These are phyloP conservation scores for Leptographium procerum DNA, from an alignment of 2,329 filamentous ascomycete genomes.

Conservation along the genomic window DNA sequence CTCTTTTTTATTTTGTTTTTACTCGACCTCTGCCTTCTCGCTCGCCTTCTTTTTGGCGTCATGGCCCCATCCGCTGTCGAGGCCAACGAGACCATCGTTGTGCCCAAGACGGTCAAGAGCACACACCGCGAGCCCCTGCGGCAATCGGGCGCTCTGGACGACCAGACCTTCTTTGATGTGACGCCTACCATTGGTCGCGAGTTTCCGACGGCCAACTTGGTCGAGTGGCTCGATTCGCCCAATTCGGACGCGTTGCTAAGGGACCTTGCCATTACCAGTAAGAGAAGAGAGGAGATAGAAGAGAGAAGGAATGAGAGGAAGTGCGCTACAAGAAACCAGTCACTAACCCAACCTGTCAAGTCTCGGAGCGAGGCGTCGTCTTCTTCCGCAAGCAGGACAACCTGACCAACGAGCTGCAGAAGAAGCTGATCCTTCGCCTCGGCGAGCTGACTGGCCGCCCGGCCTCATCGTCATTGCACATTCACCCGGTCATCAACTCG, in stretches of 20 bases:
- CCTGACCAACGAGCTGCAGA: conserved; percentile 32
- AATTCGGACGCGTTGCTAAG: conserved; percentile 32
- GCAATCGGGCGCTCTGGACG: conserved; percentile 37
- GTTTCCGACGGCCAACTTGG: conserved; percentile 21
- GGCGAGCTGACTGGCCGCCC: conserved; percentile 34
- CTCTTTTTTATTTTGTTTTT: too few species aligned
- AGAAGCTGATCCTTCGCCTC: conserved; percentile 36
- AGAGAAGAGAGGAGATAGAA: conserved; percentile 12
- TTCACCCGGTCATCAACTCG: conserved; percentile 34
- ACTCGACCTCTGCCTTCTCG: background rate
- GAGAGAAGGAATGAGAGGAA: background rate
- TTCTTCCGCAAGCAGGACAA: conserved; percentile 42
- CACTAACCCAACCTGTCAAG: conserved; percentile 28
- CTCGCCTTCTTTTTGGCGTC: background rate
- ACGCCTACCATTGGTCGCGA: conserved; percentile 33
- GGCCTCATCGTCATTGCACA: conserved; percentile 29
- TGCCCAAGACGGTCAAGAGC: conserved; percentile 7
- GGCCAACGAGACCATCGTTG: background rate
- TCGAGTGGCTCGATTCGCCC: conserved; percentile 40
- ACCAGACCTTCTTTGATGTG: conserved; percentile 35
- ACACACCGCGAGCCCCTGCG: conserved; percentile 28
- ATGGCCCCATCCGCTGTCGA: conserved; percentile 16
- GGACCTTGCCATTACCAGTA: conserved; percentile 38
- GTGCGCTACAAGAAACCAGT: conserved; percentile 26
- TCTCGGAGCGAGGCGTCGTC: conserved; percentile 40